Evolutionary conservation across 2,329 filamentous ascomycete species (phyloP).

Genomic region (Exophiala xenobiotica): DNA sequence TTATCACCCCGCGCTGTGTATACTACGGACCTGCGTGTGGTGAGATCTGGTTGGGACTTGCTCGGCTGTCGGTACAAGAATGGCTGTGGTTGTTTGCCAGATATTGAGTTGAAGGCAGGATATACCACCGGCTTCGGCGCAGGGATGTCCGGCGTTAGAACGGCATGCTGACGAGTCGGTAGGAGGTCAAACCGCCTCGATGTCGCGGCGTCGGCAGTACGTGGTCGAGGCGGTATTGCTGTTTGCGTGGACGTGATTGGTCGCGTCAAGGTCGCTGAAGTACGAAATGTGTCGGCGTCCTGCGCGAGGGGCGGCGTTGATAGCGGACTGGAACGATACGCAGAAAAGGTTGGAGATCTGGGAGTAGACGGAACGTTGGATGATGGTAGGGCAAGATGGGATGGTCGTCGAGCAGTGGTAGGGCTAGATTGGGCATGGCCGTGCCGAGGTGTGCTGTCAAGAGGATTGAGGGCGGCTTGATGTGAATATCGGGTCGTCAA

Average conservation of each 20-base stretch:
- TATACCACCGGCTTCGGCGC: conserved; percentile 6
- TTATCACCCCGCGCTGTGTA: neutral
- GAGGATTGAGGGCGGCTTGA: conserved; percentile 12
- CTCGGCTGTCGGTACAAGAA: conserved; percentile 17
- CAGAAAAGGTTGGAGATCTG: neutral
- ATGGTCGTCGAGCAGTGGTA: neutral
- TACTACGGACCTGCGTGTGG: conserved; percentile 4
- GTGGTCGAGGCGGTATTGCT: neutral
- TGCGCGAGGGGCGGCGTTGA: neutral
- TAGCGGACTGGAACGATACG: neutral
- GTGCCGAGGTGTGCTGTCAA: conserved; percentile 8
- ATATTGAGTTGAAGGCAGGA: neutral
- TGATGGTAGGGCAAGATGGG: neutral
- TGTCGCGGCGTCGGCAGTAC: conserved; percentile 3
- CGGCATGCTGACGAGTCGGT: neutral
- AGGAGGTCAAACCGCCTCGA: too few relatives aligned
- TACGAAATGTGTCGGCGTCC: neutral
- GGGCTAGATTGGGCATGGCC: neutral
- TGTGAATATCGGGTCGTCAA: conserved; percentile 8
- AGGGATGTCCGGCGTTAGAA: neutral
- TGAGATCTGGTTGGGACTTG: conserved; percentile 11
- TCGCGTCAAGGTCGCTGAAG: neutral
- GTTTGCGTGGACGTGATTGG: neutral
- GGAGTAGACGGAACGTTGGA: neutral
- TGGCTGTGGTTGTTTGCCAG: neutral